A percentile compares a stretch with the other conserved stretches of the same genome.
phyloP scores from a whole-genome alignment of 345 rosid species.

The Cardamine occulta region DNA sequence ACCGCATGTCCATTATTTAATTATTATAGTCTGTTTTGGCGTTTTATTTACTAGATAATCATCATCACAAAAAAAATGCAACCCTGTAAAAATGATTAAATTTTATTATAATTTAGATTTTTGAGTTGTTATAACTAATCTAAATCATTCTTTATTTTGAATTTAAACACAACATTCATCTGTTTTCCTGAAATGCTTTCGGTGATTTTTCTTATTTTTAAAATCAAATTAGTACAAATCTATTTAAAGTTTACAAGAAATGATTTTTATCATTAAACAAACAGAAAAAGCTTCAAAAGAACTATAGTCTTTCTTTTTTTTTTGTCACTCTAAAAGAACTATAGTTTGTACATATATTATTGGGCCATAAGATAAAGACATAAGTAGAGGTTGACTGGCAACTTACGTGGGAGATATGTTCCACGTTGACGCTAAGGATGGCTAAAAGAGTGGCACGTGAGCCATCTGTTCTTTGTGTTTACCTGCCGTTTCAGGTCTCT shows the following conservation, averaged over 20 bases:
- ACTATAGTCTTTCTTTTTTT: too few relatives aligned
- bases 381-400: slow-evolving; percentile 20
- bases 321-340: too few relatives aligned
- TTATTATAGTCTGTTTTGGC: not conserved
- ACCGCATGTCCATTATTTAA: not conserved
- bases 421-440: slow-evolving; percentile 45
- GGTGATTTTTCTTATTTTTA: not conserved
- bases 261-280: too few relatives aligned
- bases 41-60: not conserved
- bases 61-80: not conserved
- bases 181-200: not conserved
- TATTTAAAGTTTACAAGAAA: not conserved
- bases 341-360: not conserved
- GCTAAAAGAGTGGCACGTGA: slow-evolving; percentile 6
- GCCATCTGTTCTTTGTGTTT: slow-evolving; percentile 28
- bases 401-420: slow-evolving; percentile 31
- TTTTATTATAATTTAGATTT: not conserved
- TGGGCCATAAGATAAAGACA: not conserved
- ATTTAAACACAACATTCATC: not conserved
- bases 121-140: not conserved
- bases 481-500: slow-evolving; percentile 34
- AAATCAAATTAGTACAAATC: not conserved
- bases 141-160: not conserved
- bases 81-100: not conserved
- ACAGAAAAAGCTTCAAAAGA: not conserved